A percentile compares a stretch with the other conserved stretches of the same genome.
Evolutionary conservation across 257 asterid species (phyloP).

Genomic region (Sherardia arvensis): DNA sequence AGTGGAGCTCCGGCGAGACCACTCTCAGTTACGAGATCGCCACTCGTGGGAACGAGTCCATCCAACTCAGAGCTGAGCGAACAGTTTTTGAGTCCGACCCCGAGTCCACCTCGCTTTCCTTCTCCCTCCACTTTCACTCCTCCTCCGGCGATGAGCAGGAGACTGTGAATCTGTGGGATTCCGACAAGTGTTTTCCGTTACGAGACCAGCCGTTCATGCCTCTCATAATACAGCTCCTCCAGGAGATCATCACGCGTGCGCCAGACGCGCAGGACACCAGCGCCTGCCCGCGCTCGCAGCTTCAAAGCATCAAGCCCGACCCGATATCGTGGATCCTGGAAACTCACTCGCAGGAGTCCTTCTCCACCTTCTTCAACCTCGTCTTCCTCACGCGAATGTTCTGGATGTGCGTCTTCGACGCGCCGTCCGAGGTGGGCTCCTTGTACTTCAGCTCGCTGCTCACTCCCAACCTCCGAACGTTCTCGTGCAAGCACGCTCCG

Average conservation of each 20-base stretch:
- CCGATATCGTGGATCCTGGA: slow-evolving; percentile 68
- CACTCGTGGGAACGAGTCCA: slow-evolving; percentile 14
- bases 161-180: slow-evolving; percentile 37
- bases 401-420: slow-evolving; percentile 58
- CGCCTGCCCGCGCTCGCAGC: slow-evolving; percentile 67
- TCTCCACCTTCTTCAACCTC: slow-evolving; percentile 66
- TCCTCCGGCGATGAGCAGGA: slow-evolving; percentile 17
- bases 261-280: slow-evolving; percentile 51
- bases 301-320: slow-evolving; percentile 45
- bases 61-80: slow-evolving; percentile 46
- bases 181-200: slow-evolving; percentile 42
- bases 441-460: slow-evolving; percentile 55
- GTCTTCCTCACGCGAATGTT: slow-evolving; percentile 64
- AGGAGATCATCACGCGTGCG: slow-evolving; percentile 53
- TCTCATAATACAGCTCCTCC: slow-evolving; percentile 58
- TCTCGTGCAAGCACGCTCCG: slow-evolving; percentile 47
- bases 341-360: slow-evolving; percentile 72
- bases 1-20: slow-evolving; percentile 19
- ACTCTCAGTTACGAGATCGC: slow-evolving; percentile 41
- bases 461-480: slow-evolving; percentile 47
- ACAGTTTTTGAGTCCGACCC: slow-evolving; percentile 16
- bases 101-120: slow-evolving; percentile 21
- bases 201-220: slow-evolving; percentile 69
- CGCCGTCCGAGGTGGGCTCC: slow-evolving; percentile 60
- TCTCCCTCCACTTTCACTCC: slow-evolving; percentile 34